Base-by-base conservation (phyloP, 495 filamentous ascomycete species). In the Hypoxylon crocopeplum region DNA sequence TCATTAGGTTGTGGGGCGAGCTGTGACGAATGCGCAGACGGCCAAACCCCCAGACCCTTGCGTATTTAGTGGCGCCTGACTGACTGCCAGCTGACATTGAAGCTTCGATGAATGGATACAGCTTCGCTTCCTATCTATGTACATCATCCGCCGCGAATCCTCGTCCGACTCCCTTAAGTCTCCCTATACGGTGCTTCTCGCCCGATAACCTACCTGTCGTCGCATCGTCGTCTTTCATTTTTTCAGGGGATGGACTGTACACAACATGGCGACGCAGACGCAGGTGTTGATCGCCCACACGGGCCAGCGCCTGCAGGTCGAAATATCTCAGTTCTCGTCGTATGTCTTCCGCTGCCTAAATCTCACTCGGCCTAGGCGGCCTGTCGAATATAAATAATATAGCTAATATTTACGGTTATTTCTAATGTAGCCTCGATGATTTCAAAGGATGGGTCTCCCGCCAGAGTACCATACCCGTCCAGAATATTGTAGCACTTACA, bases 261-360 rank as follows among this genome's bases (percentile, higher is more conserved):
- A 59, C 52, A 58, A 8, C 50, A 81, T 80, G 77, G 75, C 75
- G 61, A 92, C 92, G 84, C 86, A 87, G 75, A 78, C 90, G 70
- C 83, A 91, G 73, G 85, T 97, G 73, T 89, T 88, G 74, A 84
- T 94, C 56, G 92, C 90, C 79, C 92, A 94, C 79, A 88, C 88
- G 66, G 92, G 92, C 79, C 86, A 91, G 79, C 86, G 87, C 77
- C 81, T 92, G 69, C 79, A 82, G 64, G 79, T 88, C 58, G 89
- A 95, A 73, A 82, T 83, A 19, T 79, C 82, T 42, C 82, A 83
- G 40, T 85, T 91, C 70, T 72, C 83, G 52, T 87, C 85, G 88
- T 92, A 79, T 69, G 86, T 79, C 16, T 53, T 30, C 25, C 5
- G 11, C 50, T 29, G 19, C 29, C 13, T 46, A 17, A 15, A 11